Evolutionary conservation across 2,329 filamentous ascomycete species (phyloP), one percentile per base, ranked within the genome.

Genomic region (Calonectria henricotiae): DNA sequence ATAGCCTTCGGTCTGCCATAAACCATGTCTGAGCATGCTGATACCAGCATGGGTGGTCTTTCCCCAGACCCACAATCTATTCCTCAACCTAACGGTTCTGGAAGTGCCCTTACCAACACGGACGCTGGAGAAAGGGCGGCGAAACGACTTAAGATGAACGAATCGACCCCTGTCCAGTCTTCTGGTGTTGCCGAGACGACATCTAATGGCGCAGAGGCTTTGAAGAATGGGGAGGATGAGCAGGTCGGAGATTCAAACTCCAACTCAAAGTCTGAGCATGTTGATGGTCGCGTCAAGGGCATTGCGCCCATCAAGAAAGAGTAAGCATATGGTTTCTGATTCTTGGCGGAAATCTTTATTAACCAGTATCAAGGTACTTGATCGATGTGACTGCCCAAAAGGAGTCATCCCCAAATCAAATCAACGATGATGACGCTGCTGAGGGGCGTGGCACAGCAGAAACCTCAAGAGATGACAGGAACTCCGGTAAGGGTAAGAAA

Each of bases 231-330:
- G 27, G 62, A 76, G 49, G 75, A 73, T 23, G 68, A 62, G 23
- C 69, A 70, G 30, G 23, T 63, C 23, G 71, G 69, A 35, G 66
- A 66, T 35, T 46, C 66, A 39, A 69, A 72, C 55, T 12, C 27
- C 5, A 54, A 63, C 5, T 30, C 58, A 4, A 73, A 74, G 43
- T 46, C 65, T 46, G 75, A 67, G 25, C 75, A 78, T 51, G 68
- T 72, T 20, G 68, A 75, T 66, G 78, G 79, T 12, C 80, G 80
- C 62, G 81, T 83, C 68, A 90, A 86, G 77, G 92, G 92, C 30
- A 84, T 92, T 64, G 92, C 93, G 23, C 89, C 90, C 9, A 89
- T 95, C 81, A 95, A 94, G 82, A 86, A 89, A 79, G 93, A 95
- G 90, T 94, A 83, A 82, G 87, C 83, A 2, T n/a, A 17, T 7